Percentiles rank a stretch among this genome's conserved stretches.
Evolutionary conservation across 306 rosid genomes (phyloP).

Genomic region (Trichosanthes truncata): DNA sequence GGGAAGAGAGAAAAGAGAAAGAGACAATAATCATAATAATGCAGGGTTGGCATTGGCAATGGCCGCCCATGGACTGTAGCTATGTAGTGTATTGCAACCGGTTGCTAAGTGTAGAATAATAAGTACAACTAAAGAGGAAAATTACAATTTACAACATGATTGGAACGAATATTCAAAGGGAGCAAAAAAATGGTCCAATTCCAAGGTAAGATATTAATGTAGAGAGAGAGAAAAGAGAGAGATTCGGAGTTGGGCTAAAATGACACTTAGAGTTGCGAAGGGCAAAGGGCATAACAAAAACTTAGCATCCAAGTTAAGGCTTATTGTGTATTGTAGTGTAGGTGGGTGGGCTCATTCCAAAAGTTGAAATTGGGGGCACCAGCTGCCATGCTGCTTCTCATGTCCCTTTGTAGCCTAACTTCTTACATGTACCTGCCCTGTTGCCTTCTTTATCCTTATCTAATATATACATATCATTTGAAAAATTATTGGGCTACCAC

Average conservation of each 20-base stretch:
- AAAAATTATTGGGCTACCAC: neutral
- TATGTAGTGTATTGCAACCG: neutral
- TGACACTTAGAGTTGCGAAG: neutral
- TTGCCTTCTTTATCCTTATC: neutral
- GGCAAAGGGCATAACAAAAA: neutral
- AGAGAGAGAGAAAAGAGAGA: neutral
- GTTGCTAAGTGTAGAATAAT: neutral
- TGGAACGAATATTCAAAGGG: neutral
- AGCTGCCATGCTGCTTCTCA: neutral
- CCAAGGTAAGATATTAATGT: neutral
- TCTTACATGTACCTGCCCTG: neutral
- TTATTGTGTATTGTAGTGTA: neutral
- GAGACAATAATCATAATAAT: neutral
- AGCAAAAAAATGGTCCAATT: neutral
- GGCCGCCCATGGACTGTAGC: slow-evolving; percentile 4
- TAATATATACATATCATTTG: neutral
- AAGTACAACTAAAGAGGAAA: neutral
- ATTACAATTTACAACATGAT: neutral
- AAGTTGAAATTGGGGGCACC: neutral
- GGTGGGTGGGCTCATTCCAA: neutral
- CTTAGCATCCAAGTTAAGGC: slow-evolving; percentile 8
- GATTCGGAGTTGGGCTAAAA: neutral
- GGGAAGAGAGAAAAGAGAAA: neutral
- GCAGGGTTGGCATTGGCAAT: neutral
- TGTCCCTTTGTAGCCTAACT: neutral